A percentile compares a stretch with the other conserved stretches of the same genome.
phyloP scores from a whole-genome alignment of 2,329 filamentous ascomycete genomes.

The Clarireedia hainanense region DNA sequence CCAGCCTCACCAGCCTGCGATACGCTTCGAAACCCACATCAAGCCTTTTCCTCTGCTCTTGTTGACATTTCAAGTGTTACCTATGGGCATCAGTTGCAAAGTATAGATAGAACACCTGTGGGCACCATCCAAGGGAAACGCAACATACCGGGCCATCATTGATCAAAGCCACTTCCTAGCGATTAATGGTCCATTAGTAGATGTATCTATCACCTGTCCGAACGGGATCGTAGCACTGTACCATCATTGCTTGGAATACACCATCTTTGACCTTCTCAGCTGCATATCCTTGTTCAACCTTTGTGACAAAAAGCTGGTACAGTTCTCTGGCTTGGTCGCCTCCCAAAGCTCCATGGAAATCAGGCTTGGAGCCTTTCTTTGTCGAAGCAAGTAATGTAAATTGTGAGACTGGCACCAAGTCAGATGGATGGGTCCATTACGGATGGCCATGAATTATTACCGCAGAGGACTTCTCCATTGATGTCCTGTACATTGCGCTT shows the following conservation, averaged over 20 bases:
- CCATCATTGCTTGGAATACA: constrained; percentile 98
- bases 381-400: constrained; percentile 89
- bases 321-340: constrained; percentile 71
- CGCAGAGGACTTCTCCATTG: constrained; percentile 85
- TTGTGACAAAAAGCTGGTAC: constrained; percentile 76
- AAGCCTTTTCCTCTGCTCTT: constrained; percentile 17
- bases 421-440: no score
- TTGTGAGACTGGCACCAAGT: constrained; percentile 65
- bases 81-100: constrained; percentile 10
- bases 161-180: constrained; percentile 69
- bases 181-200: constrained; percentile 1
- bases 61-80: constrained; percentile 27
- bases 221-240: constrained; percentile 7
- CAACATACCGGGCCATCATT: constrained; percentile 65
- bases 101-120: not conserved
- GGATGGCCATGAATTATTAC: constrained; percentile 38
- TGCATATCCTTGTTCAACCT: constrained; percentile 64
- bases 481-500: constrained; percentile 86
- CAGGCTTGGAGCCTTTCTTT: constrained; percentile 93
- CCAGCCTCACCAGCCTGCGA: not conserved
- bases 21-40: not conserved
- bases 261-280: constrained; percentile 80
- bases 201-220: not conserved
- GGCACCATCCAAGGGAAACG: not conserved
- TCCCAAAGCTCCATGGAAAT: constrained; percentile 82